These are phyloP conservation scores for Suillus brevipes DNA, from an alignment of 768 basidiomycete species.

Conservation along the genomic window DNA sequence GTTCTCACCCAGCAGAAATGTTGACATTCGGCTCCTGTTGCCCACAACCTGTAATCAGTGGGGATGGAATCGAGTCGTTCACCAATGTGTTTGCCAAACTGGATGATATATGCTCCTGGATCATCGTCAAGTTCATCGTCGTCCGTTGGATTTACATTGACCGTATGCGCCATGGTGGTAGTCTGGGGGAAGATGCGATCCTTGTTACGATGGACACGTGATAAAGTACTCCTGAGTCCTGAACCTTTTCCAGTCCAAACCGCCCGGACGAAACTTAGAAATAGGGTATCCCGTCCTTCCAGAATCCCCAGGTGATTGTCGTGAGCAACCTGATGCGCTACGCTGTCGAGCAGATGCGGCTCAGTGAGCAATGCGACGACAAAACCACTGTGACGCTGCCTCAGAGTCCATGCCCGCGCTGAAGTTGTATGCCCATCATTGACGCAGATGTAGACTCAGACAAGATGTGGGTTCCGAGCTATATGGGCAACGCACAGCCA, in stretches of 20 bases:
- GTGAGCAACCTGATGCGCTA: slow-evolving; percentile 74
- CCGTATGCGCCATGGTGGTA: background rate
- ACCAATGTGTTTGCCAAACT: background rate
- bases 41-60: slow-evolving; percentile 12
- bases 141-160: background rate
- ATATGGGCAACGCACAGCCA: slow-evolving; percentile 97
- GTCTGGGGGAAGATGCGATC: background rate
- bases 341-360: slow-evolving; percentile 96
- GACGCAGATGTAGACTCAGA: slow-evolving; percentile 98
- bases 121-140: slow-evolving; percentile 4
- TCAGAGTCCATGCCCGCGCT: slow-evolving; percentile 88
- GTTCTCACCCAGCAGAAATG: slow-evolving; percentile 15
- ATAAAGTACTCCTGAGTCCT: background rate
- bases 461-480: slow-evolving; percentile 97
- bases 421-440: slow-evolving; percentile 84
- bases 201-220: background rate
- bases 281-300: slow-evolving; percentile 88
- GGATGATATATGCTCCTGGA: slow-evolving; percentile 22
- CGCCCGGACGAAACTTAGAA: slow-evolving; percentile 39
- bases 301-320: slow-evolving; percentile 70
- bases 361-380: slow-evolving; percentile 97
- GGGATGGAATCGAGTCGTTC: slow-evolving; percentile 9
- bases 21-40: background rate
- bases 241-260: slow-evolving; percentile 45
- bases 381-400: slow-evolving; percentile 75